These are phyloP conservation scores for Favolaschia claudopus DNA, from an alignment of 768 basidiomycete genomes.

Conservation along the genomic window DNA sequence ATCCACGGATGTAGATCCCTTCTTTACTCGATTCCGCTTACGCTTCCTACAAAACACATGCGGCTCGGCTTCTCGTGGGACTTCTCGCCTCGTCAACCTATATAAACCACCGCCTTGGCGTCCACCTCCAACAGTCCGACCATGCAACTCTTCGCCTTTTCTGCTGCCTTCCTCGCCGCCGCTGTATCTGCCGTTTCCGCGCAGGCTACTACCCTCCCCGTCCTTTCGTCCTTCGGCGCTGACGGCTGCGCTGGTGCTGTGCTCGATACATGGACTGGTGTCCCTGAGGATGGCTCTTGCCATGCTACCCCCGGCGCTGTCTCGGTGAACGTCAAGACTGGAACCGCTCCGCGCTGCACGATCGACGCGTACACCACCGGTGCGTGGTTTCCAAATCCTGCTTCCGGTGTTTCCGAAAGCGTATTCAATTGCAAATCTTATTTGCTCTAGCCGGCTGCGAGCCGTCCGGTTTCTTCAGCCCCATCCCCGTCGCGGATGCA, in stretches of 20 bases:
- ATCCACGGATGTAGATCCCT: no score
- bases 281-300: conserved; percentile 5
- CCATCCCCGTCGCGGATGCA: neutral
- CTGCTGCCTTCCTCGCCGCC: no score
- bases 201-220: neutral
- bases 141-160: no score
- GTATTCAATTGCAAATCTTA: no score
- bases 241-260: neutral
- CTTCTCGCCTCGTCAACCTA: no score
- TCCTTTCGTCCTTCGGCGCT: neutral
- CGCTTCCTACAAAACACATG: no score
- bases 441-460: neutral
- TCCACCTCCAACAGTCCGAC: no score
- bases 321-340: neutral
- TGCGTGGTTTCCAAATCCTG: neutral
- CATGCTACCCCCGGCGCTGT: conserved; percentile 3
- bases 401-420: neutral
- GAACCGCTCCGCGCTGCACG: neutral
- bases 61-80: no score
- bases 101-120: no score
- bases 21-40: no score
- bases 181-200: no score
- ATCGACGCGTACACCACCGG: conserved; percentile 6
- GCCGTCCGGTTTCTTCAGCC: neutral
- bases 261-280: conserved; percentile 9